Evolutionary conservation across 805 yeast species (phyloP).

Genomic region (Lipomyces sp.): DNA sequence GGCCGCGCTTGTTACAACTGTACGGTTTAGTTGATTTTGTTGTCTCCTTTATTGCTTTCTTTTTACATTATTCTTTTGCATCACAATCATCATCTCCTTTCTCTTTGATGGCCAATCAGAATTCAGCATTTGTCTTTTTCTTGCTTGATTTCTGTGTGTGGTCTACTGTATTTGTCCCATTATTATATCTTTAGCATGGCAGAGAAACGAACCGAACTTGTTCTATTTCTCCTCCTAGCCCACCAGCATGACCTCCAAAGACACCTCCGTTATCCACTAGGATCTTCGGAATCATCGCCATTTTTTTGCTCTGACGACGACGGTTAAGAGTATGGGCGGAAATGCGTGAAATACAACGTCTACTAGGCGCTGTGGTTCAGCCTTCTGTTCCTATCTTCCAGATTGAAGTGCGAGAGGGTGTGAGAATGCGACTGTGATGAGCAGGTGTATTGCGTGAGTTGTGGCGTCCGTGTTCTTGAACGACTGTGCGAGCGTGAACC

Average conservation of each 20-base stretch:
- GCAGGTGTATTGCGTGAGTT: constrained; percentile 19
- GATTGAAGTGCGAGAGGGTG: constrained; percentile 25
- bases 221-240: constrained; percentile 9
- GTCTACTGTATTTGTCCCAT: background rate
- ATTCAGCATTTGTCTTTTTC: background rate
- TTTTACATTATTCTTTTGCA: background rate
- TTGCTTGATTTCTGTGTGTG: background rate
- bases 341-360: background rate
- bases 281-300: constrained; percentile 11
- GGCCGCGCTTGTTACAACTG: constrained; percentile 38
- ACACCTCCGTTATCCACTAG: constrained; percentile 8
- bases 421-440: constrained; percentile 19
- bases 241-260: background rate
- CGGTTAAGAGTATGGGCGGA: constrained; percentile 15
- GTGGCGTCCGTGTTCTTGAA: constrained; percentile 15
- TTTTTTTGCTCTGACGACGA: constrained; percentile 20
- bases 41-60: background rate
- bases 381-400: constrained; percentile 11
- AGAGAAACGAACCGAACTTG: background rate
- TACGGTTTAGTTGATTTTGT: constrained; percentile 27
- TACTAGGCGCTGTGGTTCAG: background rate
- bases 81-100: constrained; percentile 6
- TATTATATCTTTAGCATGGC: background rate
- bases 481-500: background rate
- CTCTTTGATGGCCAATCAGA: background rate